Evolutionary conservation across 163 green algal species (phyloP), one percentile per base, ranked within the genome.

Genomic region (Volvox carteri): DNA sequence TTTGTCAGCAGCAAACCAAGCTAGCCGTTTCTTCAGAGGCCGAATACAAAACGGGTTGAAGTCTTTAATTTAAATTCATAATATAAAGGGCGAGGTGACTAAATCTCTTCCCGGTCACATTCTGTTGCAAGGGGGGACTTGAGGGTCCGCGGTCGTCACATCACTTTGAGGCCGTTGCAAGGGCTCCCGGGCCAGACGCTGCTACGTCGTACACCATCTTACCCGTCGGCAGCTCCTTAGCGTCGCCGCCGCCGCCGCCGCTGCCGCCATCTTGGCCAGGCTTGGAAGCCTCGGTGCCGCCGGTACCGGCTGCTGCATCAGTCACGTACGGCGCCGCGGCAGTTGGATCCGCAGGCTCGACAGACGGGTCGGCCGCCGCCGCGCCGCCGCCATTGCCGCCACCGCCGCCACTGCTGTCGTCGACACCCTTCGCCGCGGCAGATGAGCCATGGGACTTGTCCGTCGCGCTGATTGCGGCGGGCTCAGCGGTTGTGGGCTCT

Each of bases 281-380:
- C 18, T 28, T n/a, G 60, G 41, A 37, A 41, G 9, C 42, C 28
- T 28, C 78, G 54, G 48, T 41, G 37, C 39, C n/a, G 78, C 18
- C 56, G 78, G 60, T 4, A 25, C 2, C 0, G 41, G 14, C 28
- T 16, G 18, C 41, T n/a, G 42, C 18, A 19, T n/a, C n/a, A 30
- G 6, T 2, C 1, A 19, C 23, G 62, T 87, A 87, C 33, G 79
- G 79, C 60, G 79, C 79, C 19, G 30, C 79, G 42, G 79, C 79
- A 23, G 79, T 46, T 16, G 79, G 25, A 30, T 87, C 79, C 9
- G 79, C 79, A 0, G 79, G n/a, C 62, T 87, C 37, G 0, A 65
- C 54, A 8, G 62, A 65, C 8, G 60, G 4, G 18, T 41, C 44
- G 39, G 8, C 41, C 30, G 19, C 35, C 25, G 35, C 50, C 1